These are phyloP conservation scores for Lepidium didymum DNA, from an alignment of 345 rosid species.

Conservation along the genomic window DNA sequence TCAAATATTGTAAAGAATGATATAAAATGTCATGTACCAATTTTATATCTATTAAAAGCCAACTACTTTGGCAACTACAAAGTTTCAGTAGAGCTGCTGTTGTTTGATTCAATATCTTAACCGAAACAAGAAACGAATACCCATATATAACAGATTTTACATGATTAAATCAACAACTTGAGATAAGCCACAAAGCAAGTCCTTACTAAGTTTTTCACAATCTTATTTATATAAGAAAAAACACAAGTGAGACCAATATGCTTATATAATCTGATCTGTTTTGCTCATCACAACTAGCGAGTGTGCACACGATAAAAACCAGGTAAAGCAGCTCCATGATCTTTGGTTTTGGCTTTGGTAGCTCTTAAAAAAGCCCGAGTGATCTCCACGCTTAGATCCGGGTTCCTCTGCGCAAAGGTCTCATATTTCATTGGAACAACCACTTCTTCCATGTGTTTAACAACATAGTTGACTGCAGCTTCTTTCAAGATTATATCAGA, in stretches of 20 bases:
- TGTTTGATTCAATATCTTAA: background rate
- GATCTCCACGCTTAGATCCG: slow-evolving; percentile 23
- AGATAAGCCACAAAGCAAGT: background rate
- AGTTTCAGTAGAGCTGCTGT: background rate
- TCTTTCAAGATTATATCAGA: slow-evolving; percentile 18
- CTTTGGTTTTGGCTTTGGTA: slow-evolving; percentile 13
- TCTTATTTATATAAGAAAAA: background rate
- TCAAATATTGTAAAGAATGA: background rate
- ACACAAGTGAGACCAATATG: background rate
- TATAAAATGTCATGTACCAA: background rate
- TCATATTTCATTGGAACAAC: slow-evolving; percentile 28
- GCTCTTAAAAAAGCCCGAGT: slow-evolving; percentile 23
- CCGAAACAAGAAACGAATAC: background rate
- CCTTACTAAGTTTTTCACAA: background rate
- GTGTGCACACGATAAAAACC: too few species aligned
- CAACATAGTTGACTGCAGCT: slow-evolving; percentile 2
- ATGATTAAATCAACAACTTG: background rate
- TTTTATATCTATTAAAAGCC: background rate
- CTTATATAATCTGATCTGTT: background rate
- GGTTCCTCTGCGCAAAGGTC: slow-evolving; percentile 28
- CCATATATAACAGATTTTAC: background rate
- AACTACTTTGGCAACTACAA: background rate
- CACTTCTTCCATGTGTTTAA: slow-evolving; percentile 28
- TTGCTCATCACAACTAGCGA: background rate
- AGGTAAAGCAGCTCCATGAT: background rate